phyloP scores from a whole-genome alignment of 202 grass and related monocot genomes.

The Schoenoplectus tabernaemontani region DNA sequence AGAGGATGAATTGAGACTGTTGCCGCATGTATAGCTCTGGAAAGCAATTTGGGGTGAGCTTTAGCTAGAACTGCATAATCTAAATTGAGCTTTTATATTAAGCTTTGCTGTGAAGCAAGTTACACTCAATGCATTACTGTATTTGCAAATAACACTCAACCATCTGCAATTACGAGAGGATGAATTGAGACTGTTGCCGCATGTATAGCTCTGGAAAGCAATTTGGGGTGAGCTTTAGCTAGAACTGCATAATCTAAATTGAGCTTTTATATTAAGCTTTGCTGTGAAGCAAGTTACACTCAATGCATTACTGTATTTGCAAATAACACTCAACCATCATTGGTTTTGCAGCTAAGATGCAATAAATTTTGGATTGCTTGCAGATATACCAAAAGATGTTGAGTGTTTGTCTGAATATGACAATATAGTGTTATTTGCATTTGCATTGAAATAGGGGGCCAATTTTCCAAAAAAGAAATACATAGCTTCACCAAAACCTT shows the following conservation, averaged over 20 bases:
- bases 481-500: not conserved
- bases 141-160: conserved; percentile 10
- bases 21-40: conserved; percentile 87
- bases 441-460: not conserved
- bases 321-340: conserved; percentile 8
- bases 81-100: conserved; percentile 6
- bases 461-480: not conserved
- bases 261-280: conserved; percentile 6
- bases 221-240: conserved; percentile 14
- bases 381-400: not conserved
- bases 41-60: conserved; percentile 24
- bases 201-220: conserved; percentile 75
- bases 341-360: no score
- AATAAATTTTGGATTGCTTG: no score
- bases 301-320: not conserved
- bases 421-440: not conserved
- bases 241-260: conserved; percentile 7
- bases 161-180: conserved; percentile 83
- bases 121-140: not conserved
- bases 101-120: not conserved
- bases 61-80: conserved; percentile 15
- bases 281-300: not conserved
- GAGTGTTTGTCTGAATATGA: not conserved
- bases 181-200: conserved; percentile 85
- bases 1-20: conserved; percentile 91